These are phyloP conservation scores for Arachnomyces sp. DNA, from an alignment of 2,329 filamentous ascomycete genomes.

Conservation along the genomic window DNA sequence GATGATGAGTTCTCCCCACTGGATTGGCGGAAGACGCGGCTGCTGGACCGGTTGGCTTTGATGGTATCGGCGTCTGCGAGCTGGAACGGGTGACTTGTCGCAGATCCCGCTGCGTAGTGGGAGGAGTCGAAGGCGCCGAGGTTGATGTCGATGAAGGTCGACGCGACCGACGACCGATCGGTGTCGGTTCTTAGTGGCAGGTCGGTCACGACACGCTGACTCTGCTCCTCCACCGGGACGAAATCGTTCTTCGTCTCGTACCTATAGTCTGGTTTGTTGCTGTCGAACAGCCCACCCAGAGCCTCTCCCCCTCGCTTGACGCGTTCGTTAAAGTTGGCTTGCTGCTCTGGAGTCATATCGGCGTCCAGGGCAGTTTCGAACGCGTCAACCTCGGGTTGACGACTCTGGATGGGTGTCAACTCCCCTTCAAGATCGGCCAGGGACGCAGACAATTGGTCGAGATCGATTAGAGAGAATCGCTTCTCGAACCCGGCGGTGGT, in stretches of 20 bases:
- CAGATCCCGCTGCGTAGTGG: constrained; percentile 46
- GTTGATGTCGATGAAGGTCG: constrained; percentile 49
- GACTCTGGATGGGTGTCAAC: constrained; percentile 15
- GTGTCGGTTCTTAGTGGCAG: constrained; percentile 44
- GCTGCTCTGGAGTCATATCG: constrained; percentile 37
- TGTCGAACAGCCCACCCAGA: constrained; percentile 52
- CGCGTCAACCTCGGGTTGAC: constrained; percentile 19
- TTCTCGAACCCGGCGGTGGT: constrained; percentile 55
- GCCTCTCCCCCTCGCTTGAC: constrained; percentile 50
- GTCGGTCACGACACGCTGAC: constrained; percentile 44
- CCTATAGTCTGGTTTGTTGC: constrained; percentile 49
- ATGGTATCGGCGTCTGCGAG: constrained; percentile 49
- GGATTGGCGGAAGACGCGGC: constrained; percentile 35
- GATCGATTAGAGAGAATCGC: constrained; percentile 40
- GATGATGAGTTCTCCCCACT: constrained; percentile 16
- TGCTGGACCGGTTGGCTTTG: constrained; percentile 47
- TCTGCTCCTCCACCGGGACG: constrained; percentile 33
- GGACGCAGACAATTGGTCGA: constrained; percentile 40
- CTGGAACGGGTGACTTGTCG: constrained; percentile 44
- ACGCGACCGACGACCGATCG: constrained; percentile 41
- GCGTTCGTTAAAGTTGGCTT: constrained; percentile 49
- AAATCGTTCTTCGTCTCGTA: constrained; percentile 49
- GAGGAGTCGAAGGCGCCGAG: constrained; percentile 45
- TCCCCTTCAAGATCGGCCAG: constrained; percentile 38
- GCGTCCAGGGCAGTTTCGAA: constrained; percentile 21